phyloP scores from a whole-genome alignment of 768 basidiomycete species.

The Cystobasidium tubakii region DNA sequence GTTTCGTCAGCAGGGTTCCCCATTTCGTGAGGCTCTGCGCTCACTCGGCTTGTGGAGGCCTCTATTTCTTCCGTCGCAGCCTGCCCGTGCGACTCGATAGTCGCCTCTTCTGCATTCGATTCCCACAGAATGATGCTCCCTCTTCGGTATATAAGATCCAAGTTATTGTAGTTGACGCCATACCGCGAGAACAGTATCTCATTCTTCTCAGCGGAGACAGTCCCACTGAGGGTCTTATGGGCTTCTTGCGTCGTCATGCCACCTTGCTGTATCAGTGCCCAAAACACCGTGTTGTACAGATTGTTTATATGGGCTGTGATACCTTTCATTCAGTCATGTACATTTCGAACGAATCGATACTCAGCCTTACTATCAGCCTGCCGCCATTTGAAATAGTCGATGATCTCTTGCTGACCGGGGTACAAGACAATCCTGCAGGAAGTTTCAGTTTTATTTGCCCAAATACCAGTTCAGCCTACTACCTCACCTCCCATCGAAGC shows the following conservation, averaged over 20 bases:
- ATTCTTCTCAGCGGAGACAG: conserved; percentile 79
- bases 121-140: conserved; percentile 76
- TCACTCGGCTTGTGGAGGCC: neutral
- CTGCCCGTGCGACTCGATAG: neutral
- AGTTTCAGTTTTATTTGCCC: neutral
- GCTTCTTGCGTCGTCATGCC: conserved; percentile 72
- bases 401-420: conserved; percentile 63
- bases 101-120: conserved; percentile 48
- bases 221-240: conserved; percentile 72
- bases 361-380: conserved; percentile 87
- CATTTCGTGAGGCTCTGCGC: neutral
- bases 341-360: too few relatives aligned
- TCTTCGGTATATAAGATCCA: conserved; percentile 68
- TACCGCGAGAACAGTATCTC: conserved; percentile 81
- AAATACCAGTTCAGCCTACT: conserved; percentile 44
- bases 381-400: conserved; percentile 93
- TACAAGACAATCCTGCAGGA: conserved; percentile 53
- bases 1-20: neutral
- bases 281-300: conserved; percentile 90
- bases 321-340: conserved; percentile 38
- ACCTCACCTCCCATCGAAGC: conserved; percentile 84
- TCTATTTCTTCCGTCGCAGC: conserved; percentile 5
- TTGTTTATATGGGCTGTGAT: conserved; percentile 90
- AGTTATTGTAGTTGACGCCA: conserved; percentile 75
- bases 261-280: conserved; percentile 84